These are phyloP conservation scores for Geranium brycei DNA, from an alignment of 345 rosid genomes.

Conservation along the genomic window DNA sequence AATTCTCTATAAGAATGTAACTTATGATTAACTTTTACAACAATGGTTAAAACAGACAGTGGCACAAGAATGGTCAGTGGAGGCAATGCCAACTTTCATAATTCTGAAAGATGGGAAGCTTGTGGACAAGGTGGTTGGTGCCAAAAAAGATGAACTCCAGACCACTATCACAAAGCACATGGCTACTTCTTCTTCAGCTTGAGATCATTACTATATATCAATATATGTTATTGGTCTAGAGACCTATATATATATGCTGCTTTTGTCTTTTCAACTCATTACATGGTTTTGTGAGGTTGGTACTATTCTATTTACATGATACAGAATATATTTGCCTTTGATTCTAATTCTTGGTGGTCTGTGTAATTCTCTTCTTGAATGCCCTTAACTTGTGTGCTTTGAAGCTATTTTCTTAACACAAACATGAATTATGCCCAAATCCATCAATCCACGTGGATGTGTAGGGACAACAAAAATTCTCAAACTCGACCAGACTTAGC, in stretches of 20 bases:
- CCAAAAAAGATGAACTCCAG: constrained; percentile 4
- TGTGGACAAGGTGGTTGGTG: constrained; percentile 12
- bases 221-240: background rate
- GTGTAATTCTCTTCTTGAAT: background rate
- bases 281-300: background rate
- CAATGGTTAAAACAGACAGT: background rate
- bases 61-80: constrained; percentile 10
- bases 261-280: background rate
- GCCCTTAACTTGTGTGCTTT: background rate
- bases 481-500: no score
- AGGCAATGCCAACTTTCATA: constrained; percentile 11
- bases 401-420: no score
- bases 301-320: no score
- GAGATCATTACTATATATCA: background rate
- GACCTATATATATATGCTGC: no score
- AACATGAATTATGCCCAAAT: no score
- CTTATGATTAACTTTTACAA: no score
- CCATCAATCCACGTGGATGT: no score
- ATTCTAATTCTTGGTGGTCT: no score
- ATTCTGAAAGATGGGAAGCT: constrained; percentile 7
- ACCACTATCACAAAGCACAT: background rate
- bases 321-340: no score
- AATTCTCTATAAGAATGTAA: no score
- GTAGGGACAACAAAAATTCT: no score
- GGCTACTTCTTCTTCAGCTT: constrained; percentile 4